Evolutionary conservation across 1,284 basidiomycete species (phyloP), one percentile per base, ranked within the genome.

Genomic region (Irpex lacteus): DNA sequence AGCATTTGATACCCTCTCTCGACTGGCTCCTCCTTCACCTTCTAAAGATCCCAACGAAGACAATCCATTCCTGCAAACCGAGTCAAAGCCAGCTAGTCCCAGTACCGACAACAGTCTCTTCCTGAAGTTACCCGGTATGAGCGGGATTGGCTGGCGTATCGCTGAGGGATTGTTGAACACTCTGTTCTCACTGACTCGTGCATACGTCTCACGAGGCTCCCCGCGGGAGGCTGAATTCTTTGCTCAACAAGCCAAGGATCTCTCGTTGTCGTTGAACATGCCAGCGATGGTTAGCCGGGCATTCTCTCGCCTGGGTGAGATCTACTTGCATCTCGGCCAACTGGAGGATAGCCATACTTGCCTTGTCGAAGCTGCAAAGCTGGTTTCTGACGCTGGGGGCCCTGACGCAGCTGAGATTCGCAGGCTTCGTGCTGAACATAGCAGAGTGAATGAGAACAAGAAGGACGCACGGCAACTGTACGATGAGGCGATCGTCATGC

Each of bases 141-240:
- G 87, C 60, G 85, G 83, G 0, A 67, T 91, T 7, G 90, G 94
- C 70, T 95, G 92, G 89, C 83, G 88, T 4, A 80, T 95, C 6
- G 85, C 89, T 2, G 86, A 91, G 68, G 86, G 86, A 4, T 78
- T 95, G 1, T 76, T 94, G 2, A 76, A 80, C 3, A 86, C 88
- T 0, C 78, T 91, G 2, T 84, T 95, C 63, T 79, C 84, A 3
- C 79, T 95, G 5, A 79, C 84, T 0, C 80, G 84, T 4, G 80
- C 84, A 0, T 91, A 94, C 68, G 80, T 86, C 15, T 73, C 80
- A 0, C 85, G 92, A 4, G 95, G 95, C 0, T 93, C 93, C 1
- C 85, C 88, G 5, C 85, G 90, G 32, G 93, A 95, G 70, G 88
- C 91, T 4, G 89, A 94, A 66, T 95, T 91, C 71, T 96, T 94